phyloP scores from a whole-genome alignment of 805 yeast species.

The Lachancea lanzarotensis region DNA sequence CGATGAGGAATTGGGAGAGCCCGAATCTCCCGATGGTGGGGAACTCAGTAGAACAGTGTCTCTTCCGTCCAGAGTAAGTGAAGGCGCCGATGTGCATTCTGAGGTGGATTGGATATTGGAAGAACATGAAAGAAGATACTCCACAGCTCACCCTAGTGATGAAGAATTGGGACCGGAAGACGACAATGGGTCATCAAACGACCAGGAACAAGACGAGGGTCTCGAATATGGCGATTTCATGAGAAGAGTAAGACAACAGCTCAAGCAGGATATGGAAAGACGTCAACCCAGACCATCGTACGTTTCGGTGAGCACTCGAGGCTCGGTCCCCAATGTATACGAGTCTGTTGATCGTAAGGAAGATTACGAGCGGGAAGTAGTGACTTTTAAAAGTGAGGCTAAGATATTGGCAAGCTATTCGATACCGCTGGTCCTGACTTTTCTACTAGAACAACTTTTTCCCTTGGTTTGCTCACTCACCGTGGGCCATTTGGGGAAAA shows the following conservation, averaged over 20 bases:
- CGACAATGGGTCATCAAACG: neutral
- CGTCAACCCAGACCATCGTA: constrained; percentile 23
- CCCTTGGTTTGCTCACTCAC: constrained; percentile 73
- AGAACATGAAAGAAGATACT: constrained; percentile 37
- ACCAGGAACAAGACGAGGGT: constrained; percentile 9
- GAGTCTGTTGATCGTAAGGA: constrained; percentile 24
- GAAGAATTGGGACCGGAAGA: constrained; percentile 20
- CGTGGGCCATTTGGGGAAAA: constrained; percentile 80
- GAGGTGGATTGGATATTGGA: constrained; percentile 36
- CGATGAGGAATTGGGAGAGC: constrained; percentile 21
- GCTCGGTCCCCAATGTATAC: constrained; percentile 29
- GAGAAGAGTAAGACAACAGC: constrained; percentile 24
- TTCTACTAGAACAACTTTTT: constrained; percentile 64
- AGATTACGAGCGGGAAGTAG: constrained; percentile 31
- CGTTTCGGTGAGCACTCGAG: constrained; percentile 26
- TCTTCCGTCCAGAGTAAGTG: constrained; percentile 37
- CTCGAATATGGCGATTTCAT: constrained; percentile 30
- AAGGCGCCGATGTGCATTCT: constrained; percentile 28
- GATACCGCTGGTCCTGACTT: constrained; percentile 58
- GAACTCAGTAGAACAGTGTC: constrained; percentile 37
- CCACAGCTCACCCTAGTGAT: constrained; percentile 26
- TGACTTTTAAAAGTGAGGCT: constrained; percentile 34
- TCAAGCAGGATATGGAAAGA: constrained; percentile 2
- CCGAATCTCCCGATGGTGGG: constrained; percentile 28
- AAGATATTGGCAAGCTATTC: constrained; percentile 35